A percentile compares a stretch with the other conserved stretches of the same genome.
phyloP scores from a whole-genome alignment of 1,139 yeast species.

The Suhomyces choctaworum region DNA sequence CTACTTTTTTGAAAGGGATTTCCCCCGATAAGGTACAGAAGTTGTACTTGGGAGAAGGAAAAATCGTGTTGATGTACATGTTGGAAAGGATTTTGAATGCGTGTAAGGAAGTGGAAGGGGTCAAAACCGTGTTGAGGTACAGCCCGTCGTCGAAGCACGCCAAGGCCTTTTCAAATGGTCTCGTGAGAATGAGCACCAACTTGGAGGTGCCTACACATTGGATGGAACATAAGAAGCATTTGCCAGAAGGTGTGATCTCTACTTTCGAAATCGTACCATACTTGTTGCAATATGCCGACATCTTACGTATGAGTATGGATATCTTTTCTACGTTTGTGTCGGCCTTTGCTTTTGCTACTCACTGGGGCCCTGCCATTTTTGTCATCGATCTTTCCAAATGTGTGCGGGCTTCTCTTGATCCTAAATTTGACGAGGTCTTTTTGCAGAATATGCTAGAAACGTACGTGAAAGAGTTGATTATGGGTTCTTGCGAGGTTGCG shows the following conservation, averaged over 20 bases:
- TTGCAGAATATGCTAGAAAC: conserved; percentile 6
- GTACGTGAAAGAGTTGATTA: no score
- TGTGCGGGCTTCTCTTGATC: conserved; percentile 10
- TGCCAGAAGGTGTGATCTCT: conserved; percentile 10
- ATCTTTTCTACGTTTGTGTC: conserved; percentile 8
- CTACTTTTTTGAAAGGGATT: background rate
- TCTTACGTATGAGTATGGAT: conserved; percentile 10
- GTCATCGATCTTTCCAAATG: conserved; percentile 11
- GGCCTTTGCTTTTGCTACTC: conserved; percentile 8
- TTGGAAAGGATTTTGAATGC: conserved; percentile 1
- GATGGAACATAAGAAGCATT: background rate
- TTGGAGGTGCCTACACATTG: conserved; percentile 5
- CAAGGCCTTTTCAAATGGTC: background rate
- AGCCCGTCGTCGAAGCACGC: conserved; percentile 1
- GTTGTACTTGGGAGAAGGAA: conserved; percentile 8
- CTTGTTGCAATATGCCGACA: conserved; percentile 8
- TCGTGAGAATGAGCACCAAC: conserved; percentile 1
- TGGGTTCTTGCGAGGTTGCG: no score
- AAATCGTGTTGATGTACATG: conserved; percentile 1
- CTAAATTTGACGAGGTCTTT: conserved; percentile 5
- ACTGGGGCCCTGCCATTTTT: conserved; percentile 12
- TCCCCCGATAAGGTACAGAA: conserved; percentile 6
- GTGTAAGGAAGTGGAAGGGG: background rate
- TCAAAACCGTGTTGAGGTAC: conserved; percentile 7
- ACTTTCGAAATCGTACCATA: conserved; percentile 6